Conservation (phyloP, 1,139 yeast species). For the Lodderomyces orthopsilosis region DNA sequence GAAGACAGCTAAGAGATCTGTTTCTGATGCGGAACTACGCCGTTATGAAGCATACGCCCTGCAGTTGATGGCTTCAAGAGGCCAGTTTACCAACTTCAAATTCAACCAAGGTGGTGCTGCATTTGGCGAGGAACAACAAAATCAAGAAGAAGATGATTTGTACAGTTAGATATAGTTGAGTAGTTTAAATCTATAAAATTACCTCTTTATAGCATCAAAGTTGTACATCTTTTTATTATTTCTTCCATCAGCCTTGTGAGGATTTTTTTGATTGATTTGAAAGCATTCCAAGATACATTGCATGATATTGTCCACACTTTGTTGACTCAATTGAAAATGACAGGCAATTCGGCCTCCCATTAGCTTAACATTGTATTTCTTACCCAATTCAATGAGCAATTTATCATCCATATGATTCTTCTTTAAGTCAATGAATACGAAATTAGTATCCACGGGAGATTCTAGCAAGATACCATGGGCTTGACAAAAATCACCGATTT, state of each 20-base stretch:
- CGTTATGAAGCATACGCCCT: constrained; percentile 99
- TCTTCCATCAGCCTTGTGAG: constrained; percentile 21
- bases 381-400: constrained; percentile 53
- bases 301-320: constrained; percentile 66
- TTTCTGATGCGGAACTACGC: constrained; percentile 94
- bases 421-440: constrained; percentile 72
- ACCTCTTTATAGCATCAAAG: constrained; percentile 21
- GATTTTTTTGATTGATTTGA: constrained; percentile 36
- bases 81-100: constrained; percentile 77
- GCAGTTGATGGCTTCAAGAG: constrained; percentile 93
- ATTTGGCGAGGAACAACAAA: constrained; percentile 39
- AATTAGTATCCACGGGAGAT: constrained; percentile 82
- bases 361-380: constrained; percentile 60
- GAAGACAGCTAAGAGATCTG: constrained; percentile 98
- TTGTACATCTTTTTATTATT: constrained; percentile 34
- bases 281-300: constrained; percentile 57
- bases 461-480: constrained; percentile 50
- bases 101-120: constrained; percentile 45
- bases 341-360: constrained; percentile 79
- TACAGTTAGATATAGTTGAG: constrained; percentile 56
- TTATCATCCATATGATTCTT: constrained; percentile 59
- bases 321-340: constrained; percentile 74
- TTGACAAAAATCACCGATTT: constrained; percentile 60
- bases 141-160: constrained; percentile 89
- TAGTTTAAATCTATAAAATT: not conserved